Percentiles rank a stretch among this genome's conserved stretches.
phyloP scores from a whole-genome alignment of 768 basidiomycete species.

The Neoboletus magnificus region DNA sequence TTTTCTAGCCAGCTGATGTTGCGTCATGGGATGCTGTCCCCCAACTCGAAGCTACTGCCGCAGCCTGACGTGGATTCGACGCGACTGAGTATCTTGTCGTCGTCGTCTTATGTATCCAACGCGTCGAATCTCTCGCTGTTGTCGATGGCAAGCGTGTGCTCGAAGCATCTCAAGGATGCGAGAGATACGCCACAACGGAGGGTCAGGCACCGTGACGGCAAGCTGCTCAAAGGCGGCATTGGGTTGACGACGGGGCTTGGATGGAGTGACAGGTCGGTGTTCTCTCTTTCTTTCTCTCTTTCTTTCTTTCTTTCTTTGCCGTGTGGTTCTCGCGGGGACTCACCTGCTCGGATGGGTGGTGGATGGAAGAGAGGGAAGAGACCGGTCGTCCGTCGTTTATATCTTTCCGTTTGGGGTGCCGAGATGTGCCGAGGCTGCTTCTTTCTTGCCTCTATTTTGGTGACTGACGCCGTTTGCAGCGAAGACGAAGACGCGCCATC shows the following conservation, averaged over 20 bases:
- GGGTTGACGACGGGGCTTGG: conserved; percentile 71
- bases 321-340: neutral
- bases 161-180: conserved; percentile 44
- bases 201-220: conserved; percentile 61
- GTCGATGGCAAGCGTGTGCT: conserved; percentile 23
- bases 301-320: neutral
- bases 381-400: conserved; percentile 3
- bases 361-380: neutral
- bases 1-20: conserved; percentile 58
- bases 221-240: conserved; percentile 54
- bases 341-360: no score
- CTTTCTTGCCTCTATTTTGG: conserved; percentile 2
- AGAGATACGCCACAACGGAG: conserved; percentile 56
- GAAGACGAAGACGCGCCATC: conserved; percentile 76
- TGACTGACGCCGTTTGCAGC: conserved; percentile 31
- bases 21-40: conserved; percentile 62
- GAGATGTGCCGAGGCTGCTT: conserved; percentile 3
- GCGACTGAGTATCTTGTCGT: conserved; percentile 29
- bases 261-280: conserved; percentile 66
- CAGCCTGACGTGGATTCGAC: conserved; percentile 6
- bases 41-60: conserved; percentile 59
- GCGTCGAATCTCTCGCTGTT: conserved; percentile 23
- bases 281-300: neutral
- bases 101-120: conserved; percentile 26
- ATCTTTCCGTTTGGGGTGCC: neutral